phyloP scores from a whole-genome alignment of 768 basidiomycete genomes.

The Phanerochaete carnosa region DNA sequence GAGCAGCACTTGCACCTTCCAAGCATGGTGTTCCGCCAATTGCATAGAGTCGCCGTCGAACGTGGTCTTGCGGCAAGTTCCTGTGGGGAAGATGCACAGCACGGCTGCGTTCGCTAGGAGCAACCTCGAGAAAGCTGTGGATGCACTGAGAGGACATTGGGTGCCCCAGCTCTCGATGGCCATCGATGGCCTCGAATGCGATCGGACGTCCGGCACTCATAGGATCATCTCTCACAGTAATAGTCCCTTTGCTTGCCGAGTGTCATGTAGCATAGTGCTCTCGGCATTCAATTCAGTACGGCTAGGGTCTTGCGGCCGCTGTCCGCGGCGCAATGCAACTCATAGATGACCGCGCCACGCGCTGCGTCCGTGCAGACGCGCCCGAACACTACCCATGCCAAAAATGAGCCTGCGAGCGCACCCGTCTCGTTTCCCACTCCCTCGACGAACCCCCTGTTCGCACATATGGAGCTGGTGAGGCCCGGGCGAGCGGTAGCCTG shows the following conservation, averaged over 20 bases:
- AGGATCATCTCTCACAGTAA: background rate
- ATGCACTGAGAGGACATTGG: background rate
- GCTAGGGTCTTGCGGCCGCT: background rate
- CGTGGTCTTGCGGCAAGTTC: background rate
- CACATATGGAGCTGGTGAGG: background rate
- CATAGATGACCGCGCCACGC: background rate
- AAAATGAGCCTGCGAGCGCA: background rate
- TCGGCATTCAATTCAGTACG: background rate
- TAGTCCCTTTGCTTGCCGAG: background rate
- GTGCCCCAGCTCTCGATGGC: background rate
- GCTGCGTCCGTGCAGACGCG: background rate
- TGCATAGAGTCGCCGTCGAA: background rate
- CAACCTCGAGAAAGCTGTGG: background rate
- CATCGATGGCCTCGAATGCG: background rate
- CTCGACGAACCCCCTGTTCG: background rate
- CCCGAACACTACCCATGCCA: constrained; percentile 1
- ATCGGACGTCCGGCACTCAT: background rate
- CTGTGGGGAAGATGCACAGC: background rate
- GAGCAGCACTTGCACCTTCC: background rate
- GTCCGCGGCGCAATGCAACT: background rate
- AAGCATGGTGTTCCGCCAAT: background rate
- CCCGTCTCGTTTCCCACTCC: background rate
- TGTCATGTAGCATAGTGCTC: background rate
- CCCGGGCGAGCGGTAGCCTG: background rate
- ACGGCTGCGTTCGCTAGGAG: background rate